Base-by-base conservation (phyloP, 352 stramenopile species). In the Globisporangium nodosum region DNA sequence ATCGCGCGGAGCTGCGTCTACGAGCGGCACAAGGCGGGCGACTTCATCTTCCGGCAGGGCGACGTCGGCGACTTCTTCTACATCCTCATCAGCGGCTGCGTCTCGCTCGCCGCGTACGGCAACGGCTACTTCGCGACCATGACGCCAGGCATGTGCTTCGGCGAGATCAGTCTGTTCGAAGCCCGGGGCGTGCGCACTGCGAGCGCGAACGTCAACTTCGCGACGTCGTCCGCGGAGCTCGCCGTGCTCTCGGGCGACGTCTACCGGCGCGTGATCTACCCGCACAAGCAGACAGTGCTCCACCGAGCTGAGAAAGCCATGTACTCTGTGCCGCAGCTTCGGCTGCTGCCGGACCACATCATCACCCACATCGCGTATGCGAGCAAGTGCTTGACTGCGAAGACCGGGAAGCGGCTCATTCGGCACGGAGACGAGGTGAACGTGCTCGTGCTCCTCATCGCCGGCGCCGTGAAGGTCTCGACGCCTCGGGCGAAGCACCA, bases 1-100 rank as follows among this genome's bases (percentile, higher is more conserved):
- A 68, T 89, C 27, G 79, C 81, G 11, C 68, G 70, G 9, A 71
- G 67, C 3, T 78, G 70, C 39, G 64, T 61, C 1, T 88, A 82
- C 55, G 62, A 73, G 37, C 60, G 64, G 1, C 73, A 81, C 54
- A 31, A 21, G 16, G 63, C 77, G 0, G 81, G 81, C 3, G 73
- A 83, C 13, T 88, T 83, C 47, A 68, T 92, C 31, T 92, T 92
- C 51, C 81, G 81, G 13, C 74, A 92, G 49, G 81, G 77, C 13
- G 79, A 92, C 58, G 33, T 78, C 0, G 81, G 79, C 20, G 79
- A 90, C 52, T 66, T 69, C 49, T 92, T 90, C 56, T 92, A 88
- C 64, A 75, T 92, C 42, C 47, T 92, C 42, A 74, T 92, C 52
- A 85, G 68, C 33, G 81, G 81, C 20, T 80, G 72, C 50, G 66